Percentiles rank a stretch among this genome's conserved stretches.
phyloP scores from a whole-genome alignment of 129 eudicot genomes.

The Escallonia rubra region DNA sequence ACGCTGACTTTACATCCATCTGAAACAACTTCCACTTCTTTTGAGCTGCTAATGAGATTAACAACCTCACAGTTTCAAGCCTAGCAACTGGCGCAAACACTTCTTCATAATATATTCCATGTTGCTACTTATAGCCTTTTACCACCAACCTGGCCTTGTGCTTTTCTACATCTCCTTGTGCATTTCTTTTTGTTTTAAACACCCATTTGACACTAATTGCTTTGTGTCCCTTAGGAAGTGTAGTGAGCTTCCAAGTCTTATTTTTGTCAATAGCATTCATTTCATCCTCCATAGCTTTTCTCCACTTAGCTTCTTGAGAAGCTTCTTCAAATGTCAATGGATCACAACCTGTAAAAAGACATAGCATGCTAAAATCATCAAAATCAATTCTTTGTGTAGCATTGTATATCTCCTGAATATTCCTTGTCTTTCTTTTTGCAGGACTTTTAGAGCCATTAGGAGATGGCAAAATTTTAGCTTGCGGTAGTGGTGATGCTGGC shows the following conservation, averaged over 20 bases:
- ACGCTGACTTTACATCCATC: not conserved
- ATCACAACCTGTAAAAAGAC: too few relatives aligned
- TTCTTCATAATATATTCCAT: not conserved
- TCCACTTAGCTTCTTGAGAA: too few relatives aligned
- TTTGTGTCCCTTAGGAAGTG: too few relatives aligned
- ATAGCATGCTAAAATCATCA: too few relatives aligned
- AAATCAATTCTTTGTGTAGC: not conserved
- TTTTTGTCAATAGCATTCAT: too few relatives aligned
- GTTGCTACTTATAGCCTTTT: not conserved
- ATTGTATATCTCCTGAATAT: not conserved
- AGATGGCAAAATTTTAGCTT: not conserved
- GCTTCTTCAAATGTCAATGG: too few relatives aligned
- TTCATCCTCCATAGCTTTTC: too few relatives aligned
- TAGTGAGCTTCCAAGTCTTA: too few relatives aligned
- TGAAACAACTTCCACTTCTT: not conserved
- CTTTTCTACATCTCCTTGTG: not conserved
- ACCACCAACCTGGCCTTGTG: not conserved
- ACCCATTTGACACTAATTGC: constrained; percentile 1
- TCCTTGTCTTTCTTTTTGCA: not conserved
- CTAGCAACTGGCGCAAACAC: not conserved
- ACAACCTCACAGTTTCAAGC: not conserved
- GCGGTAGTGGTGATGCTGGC: not conserved
- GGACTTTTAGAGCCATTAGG: not conserved
- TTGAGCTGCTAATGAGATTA: not conserved
- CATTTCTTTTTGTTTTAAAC: not conserved